Base-by-base conservation (phyloP, 2,329 filamentous ascomycete genomes). In the Cladophialophora yegresii region DNA sequence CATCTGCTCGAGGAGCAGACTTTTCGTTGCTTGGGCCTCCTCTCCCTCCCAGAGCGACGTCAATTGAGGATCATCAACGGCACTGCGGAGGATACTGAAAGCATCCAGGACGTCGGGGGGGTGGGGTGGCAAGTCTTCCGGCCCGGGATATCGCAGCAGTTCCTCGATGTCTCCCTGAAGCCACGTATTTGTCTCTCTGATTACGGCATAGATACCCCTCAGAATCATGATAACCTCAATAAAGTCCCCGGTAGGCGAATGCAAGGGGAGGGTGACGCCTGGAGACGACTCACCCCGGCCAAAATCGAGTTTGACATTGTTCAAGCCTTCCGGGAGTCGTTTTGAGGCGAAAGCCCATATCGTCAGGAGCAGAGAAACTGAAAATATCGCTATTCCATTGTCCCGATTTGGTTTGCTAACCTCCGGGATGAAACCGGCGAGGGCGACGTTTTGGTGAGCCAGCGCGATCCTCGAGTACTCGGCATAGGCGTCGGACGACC, bases 291-390 rank as follows among this genome's bases (percentile, higher is more conserved):
- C 66, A 43, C 62, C 61, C 10, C 47, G 56, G 16, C 62, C 59
- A 13, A 67, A 61, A 13, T 66, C 62, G 3, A 70, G 54, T 56
- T 68, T 70, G 47, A 68, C 68, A 13, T 60, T 67, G 36, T 68
- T 67, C 54, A 71, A 45, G 23, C 66, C 67, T 58, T 71, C 67
- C 5, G 70, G 70, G 9, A 71, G 62, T 30, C 64, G 63, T 54
- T 69, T 69, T 1, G 68, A 69, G 4, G 69, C 70, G 53, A 71
- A 71, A 4, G 69, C 64, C 68, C 68, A 70, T 16, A 71, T 61
- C 12, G 69, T 69, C n/a, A 71, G 60, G 20, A 70, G 62, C 4
- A 70, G 56, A 13, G 70, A 72, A 2, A 70, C 61, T 9, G 63
- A 66, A 55, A 72, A 72, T 9, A 72, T 63, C 8, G 70, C 70